Conservation (phyloP, 371 early-diverging fungal genomes). For the Mortierella sp. region DNA sequence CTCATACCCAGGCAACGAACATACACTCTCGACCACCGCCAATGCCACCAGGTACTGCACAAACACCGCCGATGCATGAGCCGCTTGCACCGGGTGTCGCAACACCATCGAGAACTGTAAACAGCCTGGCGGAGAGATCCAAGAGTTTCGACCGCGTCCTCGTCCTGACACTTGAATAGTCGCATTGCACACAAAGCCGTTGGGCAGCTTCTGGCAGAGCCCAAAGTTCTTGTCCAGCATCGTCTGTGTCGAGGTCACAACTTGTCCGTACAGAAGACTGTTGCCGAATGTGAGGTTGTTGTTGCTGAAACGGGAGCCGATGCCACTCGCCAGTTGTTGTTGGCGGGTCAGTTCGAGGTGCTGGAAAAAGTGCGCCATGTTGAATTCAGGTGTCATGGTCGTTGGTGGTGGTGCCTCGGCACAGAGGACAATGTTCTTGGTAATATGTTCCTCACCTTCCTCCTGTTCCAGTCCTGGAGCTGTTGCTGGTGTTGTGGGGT, state of each 20-base stretch:
- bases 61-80: slow-evolving; percentile 79
- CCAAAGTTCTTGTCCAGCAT: slow-evolving; percentile 87
- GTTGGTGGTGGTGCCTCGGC: slow-evolving; percentile 42
- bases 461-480: slow-evolving; percentile 19
- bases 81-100: slow-evolving; percentile 72
- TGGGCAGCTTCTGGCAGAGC: slow-evolving; percentile 75
- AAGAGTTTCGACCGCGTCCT: slow-evolving; percentile 92
- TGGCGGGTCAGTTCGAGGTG: slow-evolving; percentile 31
- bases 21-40: slow-evolving; percentile 86
- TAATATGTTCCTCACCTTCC: slow-evolving; percentile 43
- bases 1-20: slow-evolving; percentile 79
- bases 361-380: slow-evolving; percentile 57
- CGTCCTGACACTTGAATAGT: slow-evolving; percentile 82
- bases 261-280: slow-evolving; percentile 80
- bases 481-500: slow-evolving; percentile 4
- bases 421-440: slow-evolving; percentile 47
- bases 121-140: slow-evolving; percentile 95
- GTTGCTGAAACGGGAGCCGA: slow-evolving; percentile 16
- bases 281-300: slow-evolving; percentile 73
- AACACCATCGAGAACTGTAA: slow-evolving; percentile 88
- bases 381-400: slow-evolving; percentile 61
- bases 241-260: slow-evolving; percentile 91
- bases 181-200: slow-evolving; percentile 85
- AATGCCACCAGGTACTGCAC: slow-evolving; percentile 92
- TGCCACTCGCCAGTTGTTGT: slow-evolving; percentile 11